Percentiles rank a stretch among this genome's conserved stretches.
These are phyloP conservation scores for Citropsis articulata DNA, from an alignment of 345 rosid genomes.

Conservation along the genomic window DNA sequence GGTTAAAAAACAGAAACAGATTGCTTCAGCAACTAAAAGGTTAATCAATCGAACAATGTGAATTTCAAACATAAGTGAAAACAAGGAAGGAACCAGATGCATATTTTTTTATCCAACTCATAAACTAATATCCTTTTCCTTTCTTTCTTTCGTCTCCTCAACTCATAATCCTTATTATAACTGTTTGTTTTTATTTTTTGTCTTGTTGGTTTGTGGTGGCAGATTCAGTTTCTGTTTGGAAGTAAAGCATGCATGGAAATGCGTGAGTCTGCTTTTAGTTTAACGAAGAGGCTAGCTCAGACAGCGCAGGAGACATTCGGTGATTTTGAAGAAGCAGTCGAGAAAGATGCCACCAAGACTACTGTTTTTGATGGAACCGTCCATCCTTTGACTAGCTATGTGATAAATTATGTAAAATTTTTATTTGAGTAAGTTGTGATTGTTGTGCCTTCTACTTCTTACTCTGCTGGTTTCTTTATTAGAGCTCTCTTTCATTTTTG, in stretches of 20 bases:
- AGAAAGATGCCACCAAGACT: constrained; percentile 95
- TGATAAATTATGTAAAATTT: constrained; percentile 91
- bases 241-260: constrained; percentile 68
- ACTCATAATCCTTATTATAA: neutral
- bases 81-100: neutral
- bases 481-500: neutral
- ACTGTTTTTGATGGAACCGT: constrained; percentile 97
- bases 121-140: neutral
- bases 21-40: neutral
- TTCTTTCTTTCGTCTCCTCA: neutral
- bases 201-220: constrained; percentile 12
- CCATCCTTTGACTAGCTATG: constrained; percentile 97
- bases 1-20: neutral
- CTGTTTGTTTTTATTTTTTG: neutral
- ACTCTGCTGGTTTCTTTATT: neutral
- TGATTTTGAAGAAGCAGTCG: constrained; percentile 97
- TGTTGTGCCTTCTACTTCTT: constrained; percentile 6
- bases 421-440: constrained; percentile 74
- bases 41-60: neutral
- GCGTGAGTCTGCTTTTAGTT: constrained; percentile 67
- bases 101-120: neutral
- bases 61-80: neutral
- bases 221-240: constrained; percentile 70
- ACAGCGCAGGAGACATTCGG: constrained; percentile 92
- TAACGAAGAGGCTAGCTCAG: constrained; percentile 81